Evolutionary conservation across 805 yeast genomes (phyloP).

Genomic region (Candida vartiovaarae): DNA sequence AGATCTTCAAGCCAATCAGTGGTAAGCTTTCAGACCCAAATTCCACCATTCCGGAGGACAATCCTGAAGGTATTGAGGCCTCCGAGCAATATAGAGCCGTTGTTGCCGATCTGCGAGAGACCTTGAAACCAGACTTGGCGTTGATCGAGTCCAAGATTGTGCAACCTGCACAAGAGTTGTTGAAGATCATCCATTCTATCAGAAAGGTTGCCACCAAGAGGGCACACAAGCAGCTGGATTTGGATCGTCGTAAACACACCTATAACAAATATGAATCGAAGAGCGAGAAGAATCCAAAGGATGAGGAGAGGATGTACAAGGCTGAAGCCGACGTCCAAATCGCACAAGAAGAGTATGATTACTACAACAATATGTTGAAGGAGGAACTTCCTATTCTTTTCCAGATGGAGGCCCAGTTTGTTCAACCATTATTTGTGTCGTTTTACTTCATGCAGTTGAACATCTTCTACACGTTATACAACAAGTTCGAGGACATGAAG

Average conservation of each 20-base stretch:
- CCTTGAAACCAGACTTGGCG: constrained; percentile 87
- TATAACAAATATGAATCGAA: constrained; percentile 71
- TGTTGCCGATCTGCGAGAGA: constrained; percentile 77
- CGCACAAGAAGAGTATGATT: constrained; percentile 94
- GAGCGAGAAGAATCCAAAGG: constrained; percentile 78
- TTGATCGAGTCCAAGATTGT: constrained; percentile 86
- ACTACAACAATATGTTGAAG: constrained; percentile 91
- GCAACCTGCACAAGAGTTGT: constrained; percentile 84
- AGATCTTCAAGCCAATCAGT: constrained; percentile 90
- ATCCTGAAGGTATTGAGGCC: constrained; percentile 94
- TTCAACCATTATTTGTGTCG: constrained; percentile 88
- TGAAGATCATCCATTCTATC: constrained; percentile 72
- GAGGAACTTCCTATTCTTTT: constrained; percentile 84
- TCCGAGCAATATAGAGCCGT: constrained; percentile 86
- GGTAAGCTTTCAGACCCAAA: constrained; percentile 90
- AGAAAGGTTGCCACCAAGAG: constrained; percentile 94
- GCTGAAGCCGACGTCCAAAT: constrained; percentile 85
- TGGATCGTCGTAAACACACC: constrained; percentile 74
- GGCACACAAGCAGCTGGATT: constrained; percentile 89
- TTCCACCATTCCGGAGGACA: constrained; percentile 81
- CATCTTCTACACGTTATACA: constrained; percentile 88
- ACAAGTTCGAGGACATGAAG: constrained; percentile 90
- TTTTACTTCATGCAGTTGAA: constrained; percentile 97
- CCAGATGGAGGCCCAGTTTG: constrained; percentile 83
- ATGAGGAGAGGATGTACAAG: constrained; percentile 83